A percentile compares a stretch with the other conserved stretches of the same genome.
Evolutionary conservation across 1,284 basidiomycete genomes (phyloP).

Genomic region (Peniophora sp.): DNA sequence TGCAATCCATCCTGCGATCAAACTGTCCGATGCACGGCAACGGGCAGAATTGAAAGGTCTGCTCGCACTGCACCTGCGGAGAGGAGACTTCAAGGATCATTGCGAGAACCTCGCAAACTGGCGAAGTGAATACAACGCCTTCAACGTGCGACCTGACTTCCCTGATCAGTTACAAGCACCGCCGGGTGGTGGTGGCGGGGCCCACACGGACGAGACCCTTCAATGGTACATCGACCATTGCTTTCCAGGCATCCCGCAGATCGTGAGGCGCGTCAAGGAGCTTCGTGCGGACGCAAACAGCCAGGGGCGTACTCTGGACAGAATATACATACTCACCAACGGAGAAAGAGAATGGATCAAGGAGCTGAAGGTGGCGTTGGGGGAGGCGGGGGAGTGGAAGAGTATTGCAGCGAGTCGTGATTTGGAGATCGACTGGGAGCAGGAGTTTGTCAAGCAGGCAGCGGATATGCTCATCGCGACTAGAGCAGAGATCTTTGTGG

Average conservation of each 20-base stretch:
- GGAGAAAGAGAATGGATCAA: slow-evolving; percentile 27
- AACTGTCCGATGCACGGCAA: neutral
- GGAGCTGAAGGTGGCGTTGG: slow-evolving; percentile 34
- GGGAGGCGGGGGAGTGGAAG: slow-evolving; percentile 19
- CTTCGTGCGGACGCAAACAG: slow-evolving; percentile 21
- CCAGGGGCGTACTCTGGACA: slow-evolving; percentile 16
- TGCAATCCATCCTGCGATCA: slow-evolving; percentile 18
- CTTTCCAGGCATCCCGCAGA: slow-evolving; percentile 37
- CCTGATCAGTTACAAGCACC: slow-evolving; percentile 28
- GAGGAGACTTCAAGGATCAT: slow-evolving; percentile 28
- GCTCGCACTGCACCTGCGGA: slow-evolving; percentile 22
- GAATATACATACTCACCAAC: slow-evolving; percentile 52
- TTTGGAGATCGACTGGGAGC: slow-evolving; percentile 34
- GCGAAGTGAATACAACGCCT: slow-evolving; percentile 28
- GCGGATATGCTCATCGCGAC: slow-evolving; percentile 46
- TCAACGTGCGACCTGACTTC: slow-evolving; percentile 34
- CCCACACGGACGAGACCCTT: slow-evolving; percentile 19
- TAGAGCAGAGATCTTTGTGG: slow-evolving; percentile 42
- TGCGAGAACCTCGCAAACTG: slow-evolving; percentile 23
- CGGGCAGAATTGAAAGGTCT: neutral
- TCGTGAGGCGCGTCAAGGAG: slow-evolving; percentile 32
- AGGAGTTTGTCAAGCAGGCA: slow-evolving; percentile 36
- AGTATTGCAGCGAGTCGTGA: slow-evolving; percentile 37
- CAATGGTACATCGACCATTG: slow-evolving; percentile 34
- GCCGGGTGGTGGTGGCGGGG: slow-evolving; percentile 13